Evolutionary conservation across 2,329 filamentous ascomycete species (phyloP).

Genomic region (Xylariaceae sp.): DNA sequence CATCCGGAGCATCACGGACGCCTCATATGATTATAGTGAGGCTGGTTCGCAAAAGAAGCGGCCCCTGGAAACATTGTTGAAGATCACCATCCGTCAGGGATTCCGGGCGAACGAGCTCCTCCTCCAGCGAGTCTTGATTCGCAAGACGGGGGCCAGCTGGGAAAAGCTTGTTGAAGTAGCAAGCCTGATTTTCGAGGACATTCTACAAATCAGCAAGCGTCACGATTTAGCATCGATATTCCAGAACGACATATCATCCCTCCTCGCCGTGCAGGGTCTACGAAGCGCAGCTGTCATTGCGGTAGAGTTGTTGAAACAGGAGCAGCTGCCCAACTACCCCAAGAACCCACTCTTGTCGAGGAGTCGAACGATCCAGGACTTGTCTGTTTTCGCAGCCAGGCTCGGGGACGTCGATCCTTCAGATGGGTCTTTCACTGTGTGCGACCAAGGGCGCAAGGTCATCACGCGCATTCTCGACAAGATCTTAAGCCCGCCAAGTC

Average conservation of each 20-base stretch:
- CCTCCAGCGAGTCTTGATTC: conserved; percentile 44
- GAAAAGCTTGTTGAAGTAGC: conserved; percentile 43
- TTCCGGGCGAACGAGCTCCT: conserved; percentile 42
- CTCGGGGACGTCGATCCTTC: conserved; percentile 42
- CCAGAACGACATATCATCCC: conserved; percentile 39
- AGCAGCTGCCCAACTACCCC: conserved; percentile 44
- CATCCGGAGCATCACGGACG: conserved; percentile 34
- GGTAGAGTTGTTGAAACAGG: conserved; percentile 46
- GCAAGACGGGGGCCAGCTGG: conserved; percentile 43
- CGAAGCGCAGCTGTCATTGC: conserved; percentile 46
- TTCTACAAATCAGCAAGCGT: conserved; percentile 42
- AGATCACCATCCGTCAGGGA: conserved; percentile 34
- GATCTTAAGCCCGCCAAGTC: conserved; percentile 41
- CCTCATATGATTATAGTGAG: conserved; percentile 29
- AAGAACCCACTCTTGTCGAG: conserved; percentile 44
- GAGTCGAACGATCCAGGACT: conserved; percentile 47
- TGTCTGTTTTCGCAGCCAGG: conserved; percentile 45
- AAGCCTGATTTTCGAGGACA: conserved; percentile 41
- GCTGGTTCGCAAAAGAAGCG: conserved; percentile 17
- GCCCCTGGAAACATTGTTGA: conserved; percentile 37
- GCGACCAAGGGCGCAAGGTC: conserved; percentile 45
- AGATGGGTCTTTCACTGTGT: conserved; percentile 42
- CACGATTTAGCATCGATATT: conserved; percentile 41
- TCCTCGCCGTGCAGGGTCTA: conserved; percentile 44
- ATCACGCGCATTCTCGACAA: conserved; percentile 46